Percentiles rank a stretch among this genome's conserved stretches.
These are phyloP conservation scores for Malassezia psittaci DNA, from an alignment of 1,284 basidiomycete genomes.

Conservation along the genomic window DNA sequence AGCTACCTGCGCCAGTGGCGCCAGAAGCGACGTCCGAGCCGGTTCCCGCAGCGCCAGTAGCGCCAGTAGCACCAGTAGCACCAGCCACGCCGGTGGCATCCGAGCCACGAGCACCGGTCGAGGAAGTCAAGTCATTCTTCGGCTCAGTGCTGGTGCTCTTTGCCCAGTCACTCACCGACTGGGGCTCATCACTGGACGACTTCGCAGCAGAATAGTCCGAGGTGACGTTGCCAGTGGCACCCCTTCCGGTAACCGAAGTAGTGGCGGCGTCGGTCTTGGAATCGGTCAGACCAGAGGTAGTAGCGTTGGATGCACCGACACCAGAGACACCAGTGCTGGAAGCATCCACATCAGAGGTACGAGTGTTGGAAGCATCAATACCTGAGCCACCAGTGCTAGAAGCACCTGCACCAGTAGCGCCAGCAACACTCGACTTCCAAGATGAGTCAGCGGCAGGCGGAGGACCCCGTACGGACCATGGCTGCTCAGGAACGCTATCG, in stretches of 20 bases:
- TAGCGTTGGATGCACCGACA: background rate
- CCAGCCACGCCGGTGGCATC: background rate
- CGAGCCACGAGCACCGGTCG: background rate
- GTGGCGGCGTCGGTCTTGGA: background rate
- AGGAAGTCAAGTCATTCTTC: background rate
- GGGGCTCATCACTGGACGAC: background rate
- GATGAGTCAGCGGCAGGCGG: background rate
- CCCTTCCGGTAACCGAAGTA: background rate
- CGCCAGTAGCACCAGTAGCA: background rate
- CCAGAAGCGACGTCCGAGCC: background rate
- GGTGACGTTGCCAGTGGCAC: background rate
- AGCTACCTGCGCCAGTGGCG: background rate
- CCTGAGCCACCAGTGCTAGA: too few relatives aligned
- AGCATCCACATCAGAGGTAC: background rate
- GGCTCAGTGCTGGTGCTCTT: background rate
- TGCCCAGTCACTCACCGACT: background rate
- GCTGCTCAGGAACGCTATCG: slow-evolving; percentile 2
- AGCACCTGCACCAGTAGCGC: background rate
- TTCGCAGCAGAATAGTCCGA: background rate
- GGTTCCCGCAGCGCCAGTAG: background rate
- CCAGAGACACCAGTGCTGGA: background rate
- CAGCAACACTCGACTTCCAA: background rate
- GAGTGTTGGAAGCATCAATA: background rate
- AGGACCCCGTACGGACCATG: slow-evolving; percentile 31
- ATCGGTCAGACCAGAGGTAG: background rate